A percentile compares a stretch with the other conserved stretches of the same genome.
phyloP scores from a whole-genome alignment of 2,329 filamentous ascomycete species.

The Penicillium digitatum region DNA sequence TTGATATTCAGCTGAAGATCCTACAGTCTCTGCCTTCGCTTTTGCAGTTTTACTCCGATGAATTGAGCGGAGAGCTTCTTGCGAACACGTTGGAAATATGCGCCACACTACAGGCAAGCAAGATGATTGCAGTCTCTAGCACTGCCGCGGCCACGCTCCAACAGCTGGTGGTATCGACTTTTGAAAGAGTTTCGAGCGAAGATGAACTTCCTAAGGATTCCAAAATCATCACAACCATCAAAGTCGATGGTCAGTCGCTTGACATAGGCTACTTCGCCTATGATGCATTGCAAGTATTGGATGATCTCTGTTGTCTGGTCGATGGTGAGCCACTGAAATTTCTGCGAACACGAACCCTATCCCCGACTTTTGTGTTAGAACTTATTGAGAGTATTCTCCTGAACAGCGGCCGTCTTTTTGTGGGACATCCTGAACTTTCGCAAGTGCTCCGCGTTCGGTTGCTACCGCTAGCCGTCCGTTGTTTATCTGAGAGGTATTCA shows the following conservation, averaged over 20 bases:
- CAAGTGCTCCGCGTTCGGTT: constrained; percentile 71
- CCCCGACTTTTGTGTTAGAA: constrained; percentile 81
- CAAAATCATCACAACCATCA: constrained; percentile 62
- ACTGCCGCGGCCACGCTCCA: constrained; percentile 95
- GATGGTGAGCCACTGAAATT: constrained; percentile 81
- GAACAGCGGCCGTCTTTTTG: constrained; percentile 78
- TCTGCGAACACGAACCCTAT: constrained; percentile 71
- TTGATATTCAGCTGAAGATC: constrained; percentile 95
- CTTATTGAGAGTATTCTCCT: constrained; percentile 86
- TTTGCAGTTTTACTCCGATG: constrained; percentile 80
- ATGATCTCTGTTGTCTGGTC: constrained; percentile 82
- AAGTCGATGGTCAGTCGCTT: constrained; percentile 60
- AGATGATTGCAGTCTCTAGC: constrained; percentile 89
- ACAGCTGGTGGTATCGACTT: constrained; percentile 86
- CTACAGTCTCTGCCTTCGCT: constrained; percentile 85
- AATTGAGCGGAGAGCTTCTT: constrained; percentile 75
- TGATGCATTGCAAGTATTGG: constrained; percentile 82
- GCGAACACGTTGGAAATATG: constrained; percentile 84
- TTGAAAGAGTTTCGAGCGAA: constrained; percentile 82
- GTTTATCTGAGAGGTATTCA: constrained; percentile 69
- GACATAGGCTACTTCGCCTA: constrained; percentile 70
- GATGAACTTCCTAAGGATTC: constrained; percentile 55
- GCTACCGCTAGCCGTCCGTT: constrained; percentile 76
- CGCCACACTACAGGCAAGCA: constrained; percentile 83
- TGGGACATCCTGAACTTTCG: constrained; percentile 72